These are phyloP conservation scores for Sistotremastrum niveocremeum DNA, from an alignment of 768 basidiomycete species.

Conservation along the genomic window DNA sequence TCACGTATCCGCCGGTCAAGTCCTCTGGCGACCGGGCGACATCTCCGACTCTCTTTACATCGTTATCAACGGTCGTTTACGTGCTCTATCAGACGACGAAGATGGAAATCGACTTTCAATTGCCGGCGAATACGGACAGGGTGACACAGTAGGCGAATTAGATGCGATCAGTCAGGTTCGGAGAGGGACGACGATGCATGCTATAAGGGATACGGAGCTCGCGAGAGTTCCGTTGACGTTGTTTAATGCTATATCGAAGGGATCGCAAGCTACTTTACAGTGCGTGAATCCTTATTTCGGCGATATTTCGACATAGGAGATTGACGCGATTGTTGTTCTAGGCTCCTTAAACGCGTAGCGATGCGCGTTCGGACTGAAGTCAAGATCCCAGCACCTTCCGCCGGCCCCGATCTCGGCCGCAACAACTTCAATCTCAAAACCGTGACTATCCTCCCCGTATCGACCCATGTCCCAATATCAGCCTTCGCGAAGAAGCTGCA, in stretches of 20 bases:
- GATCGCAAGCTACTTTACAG: constrained; percentile 26
- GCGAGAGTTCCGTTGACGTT: constrained; percentile 94
- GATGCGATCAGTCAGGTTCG: constrained; percentile 91
- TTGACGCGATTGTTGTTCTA: constrained; percentile 13
- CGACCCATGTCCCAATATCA: constrained; percentile 78
- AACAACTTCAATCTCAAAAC: constrained; percentile 89
- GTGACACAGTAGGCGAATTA: constrained; percentile 92
- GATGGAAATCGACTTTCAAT: constrained; percentile 59
- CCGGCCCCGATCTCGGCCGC: constrained; percentile 39
- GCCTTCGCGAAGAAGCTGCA: constrained; percentile 85
- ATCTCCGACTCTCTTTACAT: constrained; percentile 94
- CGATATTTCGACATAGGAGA: too few species aligned
- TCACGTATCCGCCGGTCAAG: constrained; percentile 92
- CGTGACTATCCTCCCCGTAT: constrained; percentile 80
- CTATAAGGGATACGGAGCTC: constrained; percentile 94
- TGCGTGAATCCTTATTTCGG: too few species aligned
- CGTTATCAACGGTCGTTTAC: constrained; percentile 90
- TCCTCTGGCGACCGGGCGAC: constrained; percentile 86
- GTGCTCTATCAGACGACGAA: constrained; percentile 75
- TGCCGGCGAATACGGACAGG: constrained; percentile 89
- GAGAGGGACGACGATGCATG: constrained; percentile 84
- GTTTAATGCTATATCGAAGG: constrained; percentile 91
- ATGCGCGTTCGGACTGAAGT: constrained; percentile 80
- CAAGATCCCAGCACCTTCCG: constrained; percentile 32
- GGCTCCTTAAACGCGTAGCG: constrained; percentile 79